Conservation (phyloP, 306 rosid species). For the Bauhinia variegata region DNA sequence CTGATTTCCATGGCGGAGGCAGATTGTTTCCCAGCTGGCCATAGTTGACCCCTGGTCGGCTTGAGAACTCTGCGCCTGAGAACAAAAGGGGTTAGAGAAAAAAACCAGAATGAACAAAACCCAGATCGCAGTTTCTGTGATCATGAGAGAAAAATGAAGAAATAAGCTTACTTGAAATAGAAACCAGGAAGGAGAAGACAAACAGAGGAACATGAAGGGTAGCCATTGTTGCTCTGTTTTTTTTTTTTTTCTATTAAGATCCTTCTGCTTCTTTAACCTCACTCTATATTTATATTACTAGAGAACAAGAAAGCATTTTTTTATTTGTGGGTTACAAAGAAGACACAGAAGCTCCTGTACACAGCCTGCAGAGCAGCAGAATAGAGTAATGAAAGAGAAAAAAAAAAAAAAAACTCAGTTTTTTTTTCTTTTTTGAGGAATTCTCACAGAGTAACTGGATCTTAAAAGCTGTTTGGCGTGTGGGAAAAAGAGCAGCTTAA, state of each 20-base stretch:
- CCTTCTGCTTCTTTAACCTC: neutral
- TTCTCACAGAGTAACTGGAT: too few species aligned
- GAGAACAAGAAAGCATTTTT: too few species aligned
- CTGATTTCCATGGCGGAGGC: constrained; percentile 54
- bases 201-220: constrained; percentile 32
- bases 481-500: too few species aligned
- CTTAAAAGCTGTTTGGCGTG: too few species aligned
- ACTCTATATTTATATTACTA: neutral
- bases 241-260: too few species aligned
- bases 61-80: constrained; percentile 55
- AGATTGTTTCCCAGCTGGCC: constrained; percentile 81
- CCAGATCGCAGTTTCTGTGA: neutral
- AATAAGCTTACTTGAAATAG: constrained; percentile 45
- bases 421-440: too few species aligned
- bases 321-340: too few species aligned
- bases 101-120: neutral
- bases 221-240: constrained; percentile 24
- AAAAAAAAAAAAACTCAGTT: too few species aligned
- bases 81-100: neutral
- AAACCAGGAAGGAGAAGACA: constrained; percentile 40
- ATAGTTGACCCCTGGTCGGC: constrained; percentile 62
- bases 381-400: too few species aligned
- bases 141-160: neutral
- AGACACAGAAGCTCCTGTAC: too few species aligned
- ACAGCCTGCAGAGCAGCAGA: too few species aligned